phyloP scores from a whole-genome alignment of 2,329 filamentous ascomycete genomes.

The Apiospora arundinis region DNA sequence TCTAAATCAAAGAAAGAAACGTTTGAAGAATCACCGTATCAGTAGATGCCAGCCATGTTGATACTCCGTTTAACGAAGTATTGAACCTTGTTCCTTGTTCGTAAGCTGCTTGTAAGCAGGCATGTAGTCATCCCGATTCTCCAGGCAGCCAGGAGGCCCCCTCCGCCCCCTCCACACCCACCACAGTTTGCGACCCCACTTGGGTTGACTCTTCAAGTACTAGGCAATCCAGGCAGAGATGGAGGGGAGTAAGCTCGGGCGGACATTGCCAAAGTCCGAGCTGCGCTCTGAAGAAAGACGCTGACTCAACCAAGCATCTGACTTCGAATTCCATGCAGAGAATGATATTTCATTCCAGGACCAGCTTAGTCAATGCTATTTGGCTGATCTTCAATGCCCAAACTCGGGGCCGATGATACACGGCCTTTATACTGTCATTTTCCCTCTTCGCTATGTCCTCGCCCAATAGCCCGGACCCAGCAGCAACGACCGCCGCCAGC shows the following conservation, averaged over 20 bases:
- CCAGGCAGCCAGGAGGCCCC: no score
- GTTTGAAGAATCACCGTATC: background rate
- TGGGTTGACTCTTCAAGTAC: background rate
- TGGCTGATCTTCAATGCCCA: background rate
- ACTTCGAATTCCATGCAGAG: background rate
- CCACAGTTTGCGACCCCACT: background rate
- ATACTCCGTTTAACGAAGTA: no score
- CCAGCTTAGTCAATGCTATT: background rate
- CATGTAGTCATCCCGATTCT: background rate
- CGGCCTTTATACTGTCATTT: background rate
- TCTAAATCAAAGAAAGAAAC: background rate
- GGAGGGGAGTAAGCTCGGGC: conserved; percentile 3
- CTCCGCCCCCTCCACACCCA: no score
- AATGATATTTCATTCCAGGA: background rate
- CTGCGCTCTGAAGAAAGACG: background rate
- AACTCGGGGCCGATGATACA: background rate
- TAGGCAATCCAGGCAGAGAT: background rate
- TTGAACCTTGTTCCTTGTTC: background rate
- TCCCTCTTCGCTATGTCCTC: background rate
- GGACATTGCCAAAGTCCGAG: conserved; percentile 16
- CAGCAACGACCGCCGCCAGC: background rate
- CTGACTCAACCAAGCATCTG: background rate
- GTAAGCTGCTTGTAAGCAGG: background rate
- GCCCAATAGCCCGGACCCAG: background rate
- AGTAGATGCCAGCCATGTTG: background rate